Conservation (phyloP, 805 yeast genomes). For the Saccharomycopsis fibuligera region DNA sequence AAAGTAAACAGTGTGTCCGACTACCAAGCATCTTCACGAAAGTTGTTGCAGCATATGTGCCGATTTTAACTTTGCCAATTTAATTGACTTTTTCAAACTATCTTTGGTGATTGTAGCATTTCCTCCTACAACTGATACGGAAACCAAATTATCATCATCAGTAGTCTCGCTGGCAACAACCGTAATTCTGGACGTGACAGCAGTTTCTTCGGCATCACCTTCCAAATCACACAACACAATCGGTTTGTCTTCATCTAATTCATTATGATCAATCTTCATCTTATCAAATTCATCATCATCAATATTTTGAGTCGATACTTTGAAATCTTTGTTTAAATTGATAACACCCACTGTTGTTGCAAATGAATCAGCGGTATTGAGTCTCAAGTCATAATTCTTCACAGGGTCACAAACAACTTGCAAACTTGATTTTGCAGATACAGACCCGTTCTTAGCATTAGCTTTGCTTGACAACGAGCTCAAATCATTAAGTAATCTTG, state of each 20-base stretch:
- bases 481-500: conserved; percentile 8
- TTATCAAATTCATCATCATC: conserved; percentile 27
- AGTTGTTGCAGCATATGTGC: not conserved
- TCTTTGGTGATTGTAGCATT: conserved; percentile 41
- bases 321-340: conserved; percentile 34
- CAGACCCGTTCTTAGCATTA: conserved; percentile 46
- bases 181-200: conserved; percentile 28
- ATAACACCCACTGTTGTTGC: conserved; percentile 56
- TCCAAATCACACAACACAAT: conserved; percentile 67
- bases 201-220: conserved; percentile 75
- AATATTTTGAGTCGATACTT: conserved; percentile 26
- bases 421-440: conserved; percentile 44
- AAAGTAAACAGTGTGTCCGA: too few species aligned
- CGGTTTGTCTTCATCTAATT: conserved; percentile 22
- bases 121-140: conserved; percentile 45
- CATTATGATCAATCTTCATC: conserved; percentile 6
- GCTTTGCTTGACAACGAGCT: conserved; percentile 28
- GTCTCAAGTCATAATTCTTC: conserved; percentile 31
- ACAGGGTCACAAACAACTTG: conserved; percentile 52
- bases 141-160: conserved; percentile 30
- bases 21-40: not conserved
- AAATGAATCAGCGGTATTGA: conserved; percentile 36
- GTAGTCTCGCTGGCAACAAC: conserved; percentile 21
- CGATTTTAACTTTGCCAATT: conserved; percentile 32
- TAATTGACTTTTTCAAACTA: conserved; percentile 41